These are phyloP conservation scores for Lactarius hatsudake DNA, from an alignment of 768 basidiomycete species.

Conservation along the genomic window DNA sequence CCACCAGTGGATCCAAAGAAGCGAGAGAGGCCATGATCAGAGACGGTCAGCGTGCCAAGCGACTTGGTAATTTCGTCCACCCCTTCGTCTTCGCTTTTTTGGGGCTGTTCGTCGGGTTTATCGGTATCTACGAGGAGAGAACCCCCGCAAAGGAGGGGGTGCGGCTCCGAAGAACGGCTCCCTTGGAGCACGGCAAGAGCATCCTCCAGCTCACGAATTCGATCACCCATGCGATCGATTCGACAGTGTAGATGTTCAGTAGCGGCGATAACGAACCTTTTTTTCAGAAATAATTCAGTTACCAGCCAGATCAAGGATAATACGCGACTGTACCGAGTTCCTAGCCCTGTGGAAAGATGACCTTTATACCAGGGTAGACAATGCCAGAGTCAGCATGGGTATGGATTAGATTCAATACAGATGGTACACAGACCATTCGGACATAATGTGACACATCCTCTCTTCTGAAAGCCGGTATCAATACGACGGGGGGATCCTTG, in stretches of 20 bases:
- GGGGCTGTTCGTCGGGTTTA: slow-evolving; percentile 44
- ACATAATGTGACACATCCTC: slow-evolving; percentile 68
- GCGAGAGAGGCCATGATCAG: slow-evolving; percentile 62
- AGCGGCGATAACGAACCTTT: slow-evolving; percentile 62
- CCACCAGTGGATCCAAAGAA: slow-evolving; percentile 77
- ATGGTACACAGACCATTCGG: slow-evolving; percentile 54
- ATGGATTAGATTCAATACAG: slow-evolving; percentile 25
- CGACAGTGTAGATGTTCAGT: slow-evolving; percentile 64
- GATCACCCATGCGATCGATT: slow-evolving; percentile 63
- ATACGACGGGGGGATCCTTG: background rate
- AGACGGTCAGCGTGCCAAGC: slow-evolving; percentile 68
- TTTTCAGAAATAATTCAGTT: background rate
- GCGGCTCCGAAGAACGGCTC: slow-evolving; percentile 51
- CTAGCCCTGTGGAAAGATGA: slow-evolving; percentile 75
- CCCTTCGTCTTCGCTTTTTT: slow-evolving; percentile 37
- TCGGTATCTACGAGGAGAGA: slow-evolving; percentile 52
- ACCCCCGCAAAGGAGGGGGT: slow-evolving; percentile 57
- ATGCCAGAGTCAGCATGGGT: background rate
- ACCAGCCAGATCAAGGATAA: slow-evolving; percentile 1
- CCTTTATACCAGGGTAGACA: slow-evolving; percentile 37
- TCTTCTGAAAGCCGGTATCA: slow-evolving; percentile 39
- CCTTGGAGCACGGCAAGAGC: slow-evolving; percentile 61
- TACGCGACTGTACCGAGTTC: slow-evolving; percentile 50
- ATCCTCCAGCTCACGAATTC: slow-evolving; percentile 68
- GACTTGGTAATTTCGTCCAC: slow-evolving; percentile 44